Conservation (phyloP, 1,139 yeast genomes). For the Nakaseomyces bracarensis region DNA sequence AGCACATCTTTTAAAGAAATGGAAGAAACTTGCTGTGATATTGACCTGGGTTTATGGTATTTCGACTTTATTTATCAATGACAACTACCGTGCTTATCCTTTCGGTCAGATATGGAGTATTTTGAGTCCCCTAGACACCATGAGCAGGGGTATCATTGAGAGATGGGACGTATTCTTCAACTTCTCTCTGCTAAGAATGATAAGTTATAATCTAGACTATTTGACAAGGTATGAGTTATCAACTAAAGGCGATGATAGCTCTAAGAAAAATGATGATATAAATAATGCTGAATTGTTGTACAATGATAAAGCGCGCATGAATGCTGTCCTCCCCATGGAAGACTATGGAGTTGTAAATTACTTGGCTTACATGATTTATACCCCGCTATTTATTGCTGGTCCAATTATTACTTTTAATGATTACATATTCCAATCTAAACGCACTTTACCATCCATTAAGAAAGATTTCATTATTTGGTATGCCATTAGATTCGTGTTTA, state of each 20-base stretch:
- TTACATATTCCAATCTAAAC: constrained; percentile 56
- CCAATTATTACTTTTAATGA: constrained; percentile 92
- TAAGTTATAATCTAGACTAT: constrained; percentile 77
- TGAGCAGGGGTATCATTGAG: constrained; percentile 63
- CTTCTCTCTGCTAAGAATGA: constrained; percentile 73
- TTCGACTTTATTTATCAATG: constrained; percentile 68
- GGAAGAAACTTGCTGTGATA: constrained; percentile 31
- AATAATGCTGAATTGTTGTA: constrained; percentile 9
- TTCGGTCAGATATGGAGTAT: constrained; percentile 37
- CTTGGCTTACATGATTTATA: constrained; percentile 67
- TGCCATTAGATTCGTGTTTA: constrained; percentile 58
- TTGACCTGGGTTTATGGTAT: constrained; percentile 74
- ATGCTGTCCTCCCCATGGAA: constrained; percentile 48
- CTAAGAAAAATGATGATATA: constrained; percentile 6
- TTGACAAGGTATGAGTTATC: constrained; percentile 38
- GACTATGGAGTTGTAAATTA: constrained; percentile 61
- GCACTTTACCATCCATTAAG: constrained; percentile 45
- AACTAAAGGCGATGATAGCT: neutral
- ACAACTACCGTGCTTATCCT: constrained; percentile 48
- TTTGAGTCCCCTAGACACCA: constrained; percentile 44
- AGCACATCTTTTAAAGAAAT: constrained; percentile 36
- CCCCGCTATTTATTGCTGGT: constrained; percentile 91
- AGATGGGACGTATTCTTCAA: constrained; percentile 97
- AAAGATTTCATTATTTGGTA: constrained; percentile 49
- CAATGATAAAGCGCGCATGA: constrained; percentile 61